These are phyloP conservation scores for Ormosia emarginata DNA, from an alignment of 306 rosid species.

Conservation along the genomic window DNA sequence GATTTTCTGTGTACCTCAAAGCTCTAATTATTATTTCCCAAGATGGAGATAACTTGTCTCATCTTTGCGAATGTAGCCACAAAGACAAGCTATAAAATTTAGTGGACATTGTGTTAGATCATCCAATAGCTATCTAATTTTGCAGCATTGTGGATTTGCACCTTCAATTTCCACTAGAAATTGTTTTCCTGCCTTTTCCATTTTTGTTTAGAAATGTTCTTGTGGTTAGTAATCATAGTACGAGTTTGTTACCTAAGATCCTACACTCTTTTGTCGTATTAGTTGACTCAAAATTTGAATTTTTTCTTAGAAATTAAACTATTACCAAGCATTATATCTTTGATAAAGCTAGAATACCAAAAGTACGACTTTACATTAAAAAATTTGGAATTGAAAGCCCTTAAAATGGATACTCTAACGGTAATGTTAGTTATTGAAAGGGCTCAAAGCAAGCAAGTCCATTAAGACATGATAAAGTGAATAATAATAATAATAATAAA, in stretches of 20 bases:
- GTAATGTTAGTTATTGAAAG: conserved; percentile 22
- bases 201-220: not conserved
- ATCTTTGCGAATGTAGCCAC: not conserved
- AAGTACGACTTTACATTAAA: not conserved
- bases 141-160: not conserved
- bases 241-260: conserved; percentile 1
- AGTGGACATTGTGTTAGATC: not conserved
- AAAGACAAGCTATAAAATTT: not conserved
- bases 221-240: conserved; percentile 4
- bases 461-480: not conserved
- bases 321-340: conserved; percentile 20
- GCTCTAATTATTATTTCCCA: not conserved
- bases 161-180: conserved; percentile 10
- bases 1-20: not conserved
- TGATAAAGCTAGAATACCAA: conserved; percentile 29
- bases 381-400: conserved; percentile 12
- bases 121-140: not conserved
- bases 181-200: not conserved
- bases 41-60: not conserved
- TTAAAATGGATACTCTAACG: not conserved
- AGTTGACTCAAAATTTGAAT: conserved; percentile 31
- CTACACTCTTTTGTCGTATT: conserved; percentile 28
- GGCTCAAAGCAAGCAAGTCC: conserved; percentile 1
- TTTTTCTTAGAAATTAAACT: not conserved
- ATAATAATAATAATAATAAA: not conserved